These are phyloP conservation scores for Mycogone perniciosa DNA, from an alignment of 2,329 filamentous ascomycete species.

Conservation along the genomic window DNA sequence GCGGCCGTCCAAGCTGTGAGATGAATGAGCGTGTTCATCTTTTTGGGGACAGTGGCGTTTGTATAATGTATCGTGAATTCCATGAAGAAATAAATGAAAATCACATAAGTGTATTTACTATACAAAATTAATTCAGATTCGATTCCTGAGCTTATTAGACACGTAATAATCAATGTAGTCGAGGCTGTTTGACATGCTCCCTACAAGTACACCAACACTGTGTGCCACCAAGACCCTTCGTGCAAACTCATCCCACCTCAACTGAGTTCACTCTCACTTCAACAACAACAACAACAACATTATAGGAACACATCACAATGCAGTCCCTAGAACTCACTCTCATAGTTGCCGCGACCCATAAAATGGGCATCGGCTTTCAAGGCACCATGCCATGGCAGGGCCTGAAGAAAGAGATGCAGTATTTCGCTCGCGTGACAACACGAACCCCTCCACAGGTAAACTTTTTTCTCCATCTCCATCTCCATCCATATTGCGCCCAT, in stretches of 20 bases:
- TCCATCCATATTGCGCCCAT: background rate
- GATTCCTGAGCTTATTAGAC: too few species aligned
- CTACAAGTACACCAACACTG: too few species aligned
- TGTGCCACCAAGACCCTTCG: background rate
- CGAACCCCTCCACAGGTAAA: conserved; percentile 43
- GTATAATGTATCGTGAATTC: background rate
- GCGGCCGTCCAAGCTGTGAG: conserved; percentile 31
- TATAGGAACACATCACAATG: conserved; percentile 19
- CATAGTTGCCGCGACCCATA: conserved; percentile 86
- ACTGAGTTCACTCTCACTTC: background rate
- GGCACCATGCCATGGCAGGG: conserved; percentile 84
- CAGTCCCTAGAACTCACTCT: conserved; percentile 64
- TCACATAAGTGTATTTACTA: background rate
- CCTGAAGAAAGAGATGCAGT: conserved; percentile 86
- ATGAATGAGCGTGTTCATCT: too few species aligned
- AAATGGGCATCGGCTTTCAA: conserved; percentile 78
- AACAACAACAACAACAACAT: background rate
- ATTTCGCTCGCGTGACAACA: conserved; percentile 87
- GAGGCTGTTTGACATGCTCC: too few species aligned
- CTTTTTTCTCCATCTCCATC: background rate
- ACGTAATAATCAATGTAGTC: too few species aligned
- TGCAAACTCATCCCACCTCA: background rate
- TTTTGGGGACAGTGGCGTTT: background rate
- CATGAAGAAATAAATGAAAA: background rate
- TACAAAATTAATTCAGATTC: too few species aligned